phyloP scores from a whole-genome alignment of 768 basidiomycete genomes.

The Nidularia sp. region DNA sequence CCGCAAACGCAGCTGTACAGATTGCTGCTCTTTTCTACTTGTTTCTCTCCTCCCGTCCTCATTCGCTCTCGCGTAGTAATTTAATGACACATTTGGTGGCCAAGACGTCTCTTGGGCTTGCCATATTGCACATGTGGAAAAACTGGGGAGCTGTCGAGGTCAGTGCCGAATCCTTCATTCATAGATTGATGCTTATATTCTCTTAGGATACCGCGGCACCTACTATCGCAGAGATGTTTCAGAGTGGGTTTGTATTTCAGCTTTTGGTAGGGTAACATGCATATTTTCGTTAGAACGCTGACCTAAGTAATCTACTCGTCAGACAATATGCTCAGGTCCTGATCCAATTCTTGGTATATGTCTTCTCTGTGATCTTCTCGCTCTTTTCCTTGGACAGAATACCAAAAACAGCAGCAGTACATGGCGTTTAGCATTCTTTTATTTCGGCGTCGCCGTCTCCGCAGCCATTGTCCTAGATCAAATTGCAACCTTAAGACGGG shows the following conservation, averaged over 20 bases:
- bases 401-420: slow-evolving; percentile 6
- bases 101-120: slow-evolving; percentile 35
- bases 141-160: slow-evolving; percentile 25
- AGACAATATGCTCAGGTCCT: slow-evolving; percentile 31
- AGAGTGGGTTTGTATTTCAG: slow-evolving; percentile 19
- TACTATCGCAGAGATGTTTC: slow-evolving; percentile 16
- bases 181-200: not conserved
- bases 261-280: slow-evolving; percentile 19
- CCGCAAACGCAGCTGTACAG: slow-evolving; percentile 27
- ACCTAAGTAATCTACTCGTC: not conserved
- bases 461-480: slow-evolving; percentile 9
- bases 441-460: slow-evolving; percentile 13
- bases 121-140: slow-evolving; percentile 25
- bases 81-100: slow-evolving; percentile 33
- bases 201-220: slow-evolving; percentile 12
- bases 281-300: not conserved
- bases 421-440: slow-evolving; percentile 20
- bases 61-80: slow-evolving; percentile 18
- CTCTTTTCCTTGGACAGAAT: slow-evolving; percentile 20
- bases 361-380: slow-evolving; percentile 22
- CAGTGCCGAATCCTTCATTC: not conserved
- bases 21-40: slow-evolving; percentile 28
- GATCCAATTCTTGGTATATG: slow-evolving; percentile 29
- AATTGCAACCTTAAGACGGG: not conserved
- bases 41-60: slow-evolving; percentile 15